phyloP scores from a whole-genome alignment of 306 rosid genomes.

The Glycine soja region DNA sequence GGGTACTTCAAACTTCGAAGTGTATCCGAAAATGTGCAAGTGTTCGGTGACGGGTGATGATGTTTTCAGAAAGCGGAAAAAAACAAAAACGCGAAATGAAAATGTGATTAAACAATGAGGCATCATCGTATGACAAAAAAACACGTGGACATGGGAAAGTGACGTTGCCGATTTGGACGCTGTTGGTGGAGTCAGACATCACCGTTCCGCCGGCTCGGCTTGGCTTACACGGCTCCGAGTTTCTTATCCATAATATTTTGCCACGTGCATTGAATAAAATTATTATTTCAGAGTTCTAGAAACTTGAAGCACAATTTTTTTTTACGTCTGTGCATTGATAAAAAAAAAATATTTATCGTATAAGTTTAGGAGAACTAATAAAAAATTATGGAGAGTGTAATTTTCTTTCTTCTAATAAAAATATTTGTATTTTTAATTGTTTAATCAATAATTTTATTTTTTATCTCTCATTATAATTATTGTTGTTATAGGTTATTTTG shows the following conservation, averaged over 20 bases:
- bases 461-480: too few species aligned
- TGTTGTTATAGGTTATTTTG: too few species aligned
- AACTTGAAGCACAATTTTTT: neutral
- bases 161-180: slow-evolving; percentile 58
- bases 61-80: neutral
- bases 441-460: too few species aligned
- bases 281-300: neutral
- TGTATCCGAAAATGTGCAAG: slow-evolving; percentile 2
- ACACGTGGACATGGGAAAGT: slow-evolving; percentile 48
- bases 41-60: slow-evolving; percentile 17
- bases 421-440: too few species aligned
- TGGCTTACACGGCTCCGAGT: slow-evolving; percentile 24
- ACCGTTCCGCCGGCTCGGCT: slow-evolving; percentile 1
- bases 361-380: too few species aligned
- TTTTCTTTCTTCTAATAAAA: too few species aligned
- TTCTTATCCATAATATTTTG: neutral
- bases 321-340: too few species aligned
- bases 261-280: neutral
- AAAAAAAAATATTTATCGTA: too few species aligned
- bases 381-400: too few species aligned
- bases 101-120: neutral
- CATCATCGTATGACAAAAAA: neutral
- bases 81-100: neutral
- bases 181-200: slow-evolving; percentile 3
- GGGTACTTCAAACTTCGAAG: neutral